phyloP scores from a whole-genome alignment of 306 rosid genomes.

The Gynostemma pentaphyllum region DNA sequence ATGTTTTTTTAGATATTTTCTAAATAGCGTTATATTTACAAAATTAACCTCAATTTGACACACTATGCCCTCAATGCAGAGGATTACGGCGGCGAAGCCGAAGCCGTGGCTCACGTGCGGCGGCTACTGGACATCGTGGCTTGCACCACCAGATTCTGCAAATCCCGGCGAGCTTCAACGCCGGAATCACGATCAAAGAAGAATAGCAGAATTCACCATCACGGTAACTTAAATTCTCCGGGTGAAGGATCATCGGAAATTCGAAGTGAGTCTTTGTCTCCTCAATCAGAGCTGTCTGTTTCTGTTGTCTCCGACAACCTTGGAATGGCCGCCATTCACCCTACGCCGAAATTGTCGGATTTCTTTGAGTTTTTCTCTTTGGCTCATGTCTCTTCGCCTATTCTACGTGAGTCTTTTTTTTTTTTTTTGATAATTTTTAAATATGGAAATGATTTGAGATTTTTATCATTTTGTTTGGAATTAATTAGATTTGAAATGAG shows the following conservation, averaged over 20 bases:
- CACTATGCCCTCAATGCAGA: conserved; percentile 33
- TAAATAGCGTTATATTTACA: no score
- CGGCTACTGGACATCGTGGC: conserved; percentile 68
- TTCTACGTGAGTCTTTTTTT: conserved; percentile 46
- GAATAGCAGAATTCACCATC: conserved; percentile 18
- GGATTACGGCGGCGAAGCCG: conserved; percentile 46
- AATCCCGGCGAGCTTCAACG: conserved; percentile 38
- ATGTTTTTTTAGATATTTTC: no score
- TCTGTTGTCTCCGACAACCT: conserved; percentile 57
- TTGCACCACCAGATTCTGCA: conserved; percentile 60
- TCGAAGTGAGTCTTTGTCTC: conserved; percentile 14
- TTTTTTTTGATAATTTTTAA: no score
- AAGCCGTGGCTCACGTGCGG: conserved; percentile 61
- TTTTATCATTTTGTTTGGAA: no score
- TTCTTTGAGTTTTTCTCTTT: conserved; percentile 87
- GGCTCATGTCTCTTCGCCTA: conserved; percentile 61
- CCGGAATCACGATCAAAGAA: conserved; percentile 63
- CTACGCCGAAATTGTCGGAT: conserved; percentile 81
- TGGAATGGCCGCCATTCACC: conserved; percentile 85
- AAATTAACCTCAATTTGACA: no score
- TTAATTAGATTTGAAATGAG: no score
- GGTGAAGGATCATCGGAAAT: conserved; percentile 20
- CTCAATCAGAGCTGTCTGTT: conserved; percentile 21
- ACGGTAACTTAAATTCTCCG: conserved; percentile 19
- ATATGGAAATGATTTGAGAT: no score